Evolutionary conservation across 306 rosid genomes (phyloP), one percentile per base, ranked within the genome.

Genomic region (Mimosa pudica): DNA sequence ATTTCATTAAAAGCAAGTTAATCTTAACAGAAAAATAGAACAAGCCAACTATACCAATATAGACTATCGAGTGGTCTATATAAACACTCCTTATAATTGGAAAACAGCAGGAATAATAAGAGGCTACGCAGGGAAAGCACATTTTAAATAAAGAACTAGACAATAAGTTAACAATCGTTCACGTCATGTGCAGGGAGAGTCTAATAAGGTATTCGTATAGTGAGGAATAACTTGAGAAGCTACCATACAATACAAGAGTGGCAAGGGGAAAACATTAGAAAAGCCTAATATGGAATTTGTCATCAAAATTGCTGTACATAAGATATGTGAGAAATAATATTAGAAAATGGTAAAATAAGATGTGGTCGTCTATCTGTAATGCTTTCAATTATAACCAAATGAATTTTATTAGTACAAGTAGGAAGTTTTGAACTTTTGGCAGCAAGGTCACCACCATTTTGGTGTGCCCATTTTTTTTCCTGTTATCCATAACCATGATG

Each of bases 381-480:
- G 6, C 57, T 67, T 35, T 71, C 41, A 72, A 66, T 74, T 70
- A 9, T 35, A 41, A 41, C 42, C 52, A 24, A 62, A 76, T 18
- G 51, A 73, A 82, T 73, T 62, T 6, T 20, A 5, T 38, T 38
- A 75, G 33, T 71, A 52, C 6, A 55, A 17, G 30, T 6, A 5
- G 55, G 57, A 76, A 17, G 70, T 20, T 62, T 72, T 77, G 85
- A 70, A 57, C 3, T 33, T 24, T 24, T 24, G 30, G 30, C 30
- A 24, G 30, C 54, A 10, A 7, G 83, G 70, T 83, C 82, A 62
- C 69, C 82, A 62, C 69, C 71, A 73, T 60, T 61, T 61, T 73
- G 63, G 32, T 30, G 12, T 0, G 68, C 51, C 77, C 73, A 16
- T 8, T 49, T 60, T 49, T 36, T 54, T 47, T 38, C 73, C 65